These are phyloP conservation scores for Pelargonium fulgidum DNA, from an alignment of 441 rosid genomes.

Conservation along the genomic window DNA sequence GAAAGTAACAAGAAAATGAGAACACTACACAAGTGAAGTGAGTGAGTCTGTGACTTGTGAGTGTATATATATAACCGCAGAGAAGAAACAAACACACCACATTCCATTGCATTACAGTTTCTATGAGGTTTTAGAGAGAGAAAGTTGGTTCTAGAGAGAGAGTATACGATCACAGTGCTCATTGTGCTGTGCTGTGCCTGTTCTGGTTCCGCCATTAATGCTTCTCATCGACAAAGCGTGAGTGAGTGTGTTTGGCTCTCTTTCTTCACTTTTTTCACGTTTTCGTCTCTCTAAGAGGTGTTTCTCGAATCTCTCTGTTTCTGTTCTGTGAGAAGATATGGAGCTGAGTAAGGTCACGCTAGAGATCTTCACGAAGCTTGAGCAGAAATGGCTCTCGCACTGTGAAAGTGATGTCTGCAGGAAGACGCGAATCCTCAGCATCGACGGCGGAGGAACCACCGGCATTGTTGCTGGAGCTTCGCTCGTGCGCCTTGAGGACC, in stretches of 20 bases:
- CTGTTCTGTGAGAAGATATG: conserved; percentile 28
- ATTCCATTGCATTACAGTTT: conserved; percentile 3
- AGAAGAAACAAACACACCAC: conserved; percentile 12
- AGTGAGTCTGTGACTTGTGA: background rate
- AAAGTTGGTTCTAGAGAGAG: no score
- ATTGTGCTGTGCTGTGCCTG: conserved; percentile 9
- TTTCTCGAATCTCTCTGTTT: background rate
- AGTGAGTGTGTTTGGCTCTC: background rate
- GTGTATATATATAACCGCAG: background rate
- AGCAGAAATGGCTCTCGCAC: conserved; percentile 88
- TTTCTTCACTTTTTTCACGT: background rate
- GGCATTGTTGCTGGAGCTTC: conserved; percentile 62
- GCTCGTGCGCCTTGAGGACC: conserved; percentile 70
- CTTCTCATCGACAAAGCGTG: conserved; percentile 34
- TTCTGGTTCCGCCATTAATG: conserved; percentile 31
- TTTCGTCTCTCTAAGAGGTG: background rate
- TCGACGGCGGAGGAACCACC: conserved; percentile 80
- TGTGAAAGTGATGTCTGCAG: conserved; percentile 37
- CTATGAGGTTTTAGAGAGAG: conserved; percentile 9
- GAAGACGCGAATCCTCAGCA: conserved; percentile 71
- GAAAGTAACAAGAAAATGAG: background rate
- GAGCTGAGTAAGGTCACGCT: conserved; percentile 83
- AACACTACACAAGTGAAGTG: background rate
- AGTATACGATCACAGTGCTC: conserved; percentile 11
- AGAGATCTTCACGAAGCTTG: conserved; percentile 82